Percentiles rank a stretch among this genome's conserved stretches.
phyloP scores from a whole-genome alignment of 2,329 filamentous ascomycete genomes.

The Claviceps maximensis region DNA sequence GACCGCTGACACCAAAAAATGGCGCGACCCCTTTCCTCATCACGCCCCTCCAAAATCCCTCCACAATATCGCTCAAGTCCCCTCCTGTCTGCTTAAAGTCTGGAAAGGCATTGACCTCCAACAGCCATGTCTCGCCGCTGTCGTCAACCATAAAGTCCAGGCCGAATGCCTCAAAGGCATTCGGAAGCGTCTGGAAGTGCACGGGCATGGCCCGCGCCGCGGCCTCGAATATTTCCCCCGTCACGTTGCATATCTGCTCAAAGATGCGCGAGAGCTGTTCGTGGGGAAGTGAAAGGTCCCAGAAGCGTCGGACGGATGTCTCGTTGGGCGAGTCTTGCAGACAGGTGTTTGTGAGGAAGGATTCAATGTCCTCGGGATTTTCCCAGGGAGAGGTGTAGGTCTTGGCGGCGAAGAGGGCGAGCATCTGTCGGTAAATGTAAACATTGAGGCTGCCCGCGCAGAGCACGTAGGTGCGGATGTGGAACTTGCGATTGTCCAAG shows the following conservation, averaged over 20 bases:
- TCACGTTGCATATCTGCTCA: constrained; percentile 57
- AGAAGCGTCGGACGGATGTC: constrained; percentile 63
- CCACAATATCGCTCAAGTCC: constrained; percentile 57
- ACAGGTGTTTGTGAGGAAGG: constrained; percentile 91
- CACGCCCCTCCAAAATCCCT: constrained; percentile 63
- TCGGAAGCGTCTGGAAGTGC: constrained; percentile 81
- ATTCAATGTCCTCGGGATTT: constrained; percentile 40
- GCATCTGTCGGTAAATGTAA: constrained; percentile 81
- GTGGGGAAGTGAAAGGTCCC: constrained; percentile 41
- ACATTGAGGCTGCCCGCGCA: constrained; percentile 66
- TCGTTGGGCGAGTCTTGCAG: constrained; percentile 53
- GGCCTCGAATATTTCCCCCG: constrained; percentile 72
- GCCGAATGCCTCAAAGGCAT: constrained; percentile 86
- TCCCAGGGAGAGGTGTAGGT: constrained; percentile 55
- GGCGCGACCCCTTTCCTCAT: constrained; percentile 51
- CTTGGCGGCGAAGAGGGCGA: constrained; percentile 76
- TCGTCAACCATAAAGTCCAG: constrained; percentile 77
- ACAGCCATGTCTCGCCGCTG: constrained; percentile 51
- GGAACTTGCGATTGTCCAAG: constrained; percentile 69
- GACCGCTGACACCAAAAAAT: constrained; percentile 43
- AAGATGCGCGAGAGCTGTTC: constrained; percentile 52
- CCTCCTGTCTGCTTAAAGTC: constrained; percentile 93
- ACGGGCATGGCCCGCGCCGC: constrained; percentile 72
- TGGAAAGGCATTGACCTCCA: constrained; percentile 93
- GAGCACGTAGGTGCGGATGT: constrained; percentile 84